Conservation (phyloP, 345 rosid genomes). For the Euphorbia lathyris region DNA sequence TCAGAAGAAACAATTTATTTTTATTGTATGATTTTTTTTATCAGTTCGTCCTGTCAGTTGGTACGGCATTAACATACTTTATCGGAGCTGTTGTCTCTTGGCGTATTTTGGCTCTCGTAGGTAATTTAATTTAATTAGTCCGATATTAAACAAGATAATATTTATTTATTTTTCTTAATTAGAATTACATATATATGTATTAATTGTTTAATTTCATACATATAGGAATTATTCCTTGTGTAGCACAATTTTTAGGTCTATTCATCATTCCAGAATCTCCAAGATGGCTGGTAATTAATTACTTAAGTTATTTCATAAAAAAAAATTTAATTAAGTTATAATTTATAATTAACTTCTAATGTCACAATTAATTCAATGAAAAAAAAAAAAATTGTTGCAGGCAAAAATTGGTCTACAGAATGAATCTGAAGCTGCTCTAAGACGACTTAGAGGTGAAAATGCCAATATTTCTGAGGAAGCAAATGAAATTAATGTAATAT, state of each 20-base stretch:
- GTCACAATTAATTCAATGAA: background rate
- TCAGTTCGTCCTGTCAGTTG: background rate
- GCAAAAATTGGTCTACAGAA: slow-evolving; percentile 39
- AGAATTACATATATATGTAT: background rate
- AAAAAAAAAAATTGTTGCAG: slow-evolving; percentile 17
- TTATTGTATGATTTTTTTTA: background rate
- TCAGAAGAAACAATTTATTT: too few species aligned
- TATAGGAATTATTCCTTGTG: slow-evolving; percentile 37
- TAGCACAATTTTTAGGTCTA: slow-evolving; percentile 30
- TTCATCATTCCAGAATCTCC: slow-evolving; percentile 50
- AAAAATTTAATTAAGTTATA: too few species aligned
- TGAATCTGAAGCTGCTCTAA: slow-evolving; percentile 49
- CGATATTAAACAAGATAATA: too few species aligned
- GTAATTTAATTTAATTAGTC: slow-evolving; percentile 7
- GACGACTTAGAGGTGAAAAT: slow-evolving; percentile 45
- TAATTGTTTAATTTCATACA: background rate
- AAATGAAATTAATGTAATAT: slow-evolving; percentile 43
- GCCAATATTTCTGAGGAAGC: slow-evolving; percentile 52
- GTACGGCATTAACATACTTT: slow-evolving; percentile 24
- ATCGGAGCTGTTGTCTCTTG: slow-evolving; percentile 33
- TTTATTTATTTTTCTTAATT: too few species aligned
- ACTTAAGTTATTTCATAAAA: too few species aligned
- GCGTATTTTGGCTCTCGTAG: slow-evolving; percentile 31
- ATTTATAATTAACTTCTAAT: too few species aligned
- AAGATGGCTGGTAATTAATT: slow-evolving; percentile 40